phyloP scores from a whole-genome alignment of 2,329 filamentous ascomycete genomes.

The Plectosphaerella sp. region DNA sequence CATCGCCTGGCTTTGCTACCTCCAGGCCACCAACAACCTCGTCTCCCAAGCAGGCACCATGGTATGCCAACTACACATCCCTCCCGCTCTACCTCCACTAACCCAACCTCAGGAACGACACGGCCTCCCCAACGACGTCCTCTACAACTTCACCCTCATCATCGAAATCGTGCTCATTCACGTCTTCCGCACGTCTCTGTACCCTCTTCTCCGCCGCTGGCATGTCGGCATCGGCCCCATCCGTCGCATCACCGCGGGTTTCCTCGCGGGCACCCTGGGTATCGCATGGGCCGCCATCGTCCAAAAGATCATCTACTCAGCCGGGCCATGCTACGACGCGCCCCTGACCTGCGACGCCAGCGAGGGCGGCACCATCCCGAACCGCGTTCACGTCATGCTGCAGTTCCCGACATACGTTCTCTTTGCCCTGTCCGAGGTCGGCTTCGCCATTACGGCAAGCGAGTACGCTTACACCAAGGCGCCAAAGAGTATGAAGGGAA shows the following conservation, averaged over 20 bases:
- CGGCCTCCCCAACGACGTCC: constrained; percentile 66
- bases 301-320: constrained; percentile 55
- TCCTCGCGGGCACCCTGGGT: constrained; percentile 46
- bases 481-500: constrained; percentile 63
- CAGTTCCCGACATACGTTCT: constrained; percentile 51
- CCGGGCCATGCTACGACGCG: constrained; percentile 44
- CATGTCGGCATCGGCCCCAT: constrained; percentile 61
- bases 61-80: constrained; percentile 26
- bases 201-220: constrained; percentile 53
- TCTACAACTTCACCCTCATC: constrained; percentile 65
- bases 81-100: too few relatives aligned
- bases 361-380: constrained; percentile 27
- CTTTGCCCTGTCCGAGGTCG: constrained; percentile 56
- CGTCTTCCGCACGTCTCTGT: constrained; percentile 56
- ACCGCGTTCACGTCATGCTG: constrained; percentile 50
- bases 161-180: constrained; percentile 64
- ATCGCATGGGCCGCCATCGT: constrained; percentile 57
- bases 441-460: constrained; percentile 62
- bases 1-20: constrained; percentile 65
- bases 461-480: constrained; percentile 75
- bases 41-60: constrained; percentile 55
- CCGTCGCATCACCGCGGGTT: constrained; percentile 61
- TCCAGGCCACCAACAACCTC: constrained; percentile 64
- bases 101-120: constrained; percentile 22
- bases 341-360: constrained; percentile 32